Conservation (phyloP, 768 basidiomycete species). For the Amanita polypyramis region DNA sequence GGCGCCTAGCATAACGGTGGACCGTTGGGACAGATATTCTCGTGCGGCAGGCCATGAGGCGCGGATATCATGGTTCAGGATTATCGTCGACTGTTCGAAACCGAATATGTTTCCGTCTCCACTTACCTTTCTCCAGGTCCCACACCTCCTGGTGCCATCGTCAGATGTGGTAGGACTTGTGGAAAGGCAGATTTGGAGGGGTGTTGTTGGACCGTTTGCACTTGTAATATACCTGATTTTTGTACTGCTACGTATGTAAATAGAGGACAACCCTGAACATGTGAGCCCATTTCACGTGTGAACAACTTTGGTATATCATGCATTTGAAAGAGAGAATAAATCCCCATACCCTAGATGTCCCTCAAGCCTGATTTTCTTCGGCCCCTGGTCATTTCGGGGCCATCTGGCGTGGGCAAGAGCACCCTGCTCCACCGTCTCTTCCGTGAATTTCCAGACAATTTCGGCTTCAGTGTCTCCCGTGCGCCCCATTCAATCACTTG, state of each 20-base stretch:
- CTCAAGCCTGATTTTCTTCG: slow-evolving; percentile 35
- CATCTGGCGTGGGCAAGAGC: slow-evolving; percentile 91
- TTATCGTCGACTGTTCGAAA: slow-evolving; percentile 24
- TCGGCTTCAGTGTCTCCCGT: slow-evolving; percentile 95
- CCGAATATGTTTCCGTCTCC: slow-evolving; percentile 40
- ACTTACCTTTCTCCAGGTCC: slow-evolving; percentile 31
- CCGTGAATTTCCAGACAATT: slow-evolving; percentile 67
- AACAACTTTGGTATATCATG: no score
- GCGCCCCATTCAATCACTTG: slow-evolving; percentile 9
- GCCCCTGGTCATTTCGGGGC: slow-evolving; percentile 83
- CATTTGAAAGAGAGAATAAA: no score
- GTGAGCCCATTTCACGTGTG: no score
- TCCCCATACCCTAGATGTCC: slow-evolving; percentile 7
- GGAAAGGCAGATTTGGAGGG: slow-evolving; percentile 27
- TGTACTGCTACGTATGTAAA: background rate
- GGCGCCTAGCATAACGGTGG: slow-evolving; percentile 5
- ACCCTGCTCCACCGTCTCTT: slow-evolving; percentile 81
- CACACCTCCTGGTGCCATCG: slow-evolving; percentile 2
- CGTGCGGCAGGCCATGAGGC: slow-evolving; percentile 30
- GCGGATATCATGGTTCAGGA: slow-evolving; percentile 27
- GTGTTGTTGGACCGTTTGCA: slow-evolving; percentile 28
- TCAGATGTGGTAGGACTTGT: background rate
- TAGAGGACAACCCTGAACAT: no score
- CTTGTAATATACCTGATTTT: slow-evolving; percentile 11
- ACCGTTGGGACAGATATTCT: slow-evolving; percentile 42